Evolutionary conservation across 192 early-diverging fungal species (phyloP), one percentile per base, ranked within the genome.

Genomic region (Coemansia sp.): DNA sequence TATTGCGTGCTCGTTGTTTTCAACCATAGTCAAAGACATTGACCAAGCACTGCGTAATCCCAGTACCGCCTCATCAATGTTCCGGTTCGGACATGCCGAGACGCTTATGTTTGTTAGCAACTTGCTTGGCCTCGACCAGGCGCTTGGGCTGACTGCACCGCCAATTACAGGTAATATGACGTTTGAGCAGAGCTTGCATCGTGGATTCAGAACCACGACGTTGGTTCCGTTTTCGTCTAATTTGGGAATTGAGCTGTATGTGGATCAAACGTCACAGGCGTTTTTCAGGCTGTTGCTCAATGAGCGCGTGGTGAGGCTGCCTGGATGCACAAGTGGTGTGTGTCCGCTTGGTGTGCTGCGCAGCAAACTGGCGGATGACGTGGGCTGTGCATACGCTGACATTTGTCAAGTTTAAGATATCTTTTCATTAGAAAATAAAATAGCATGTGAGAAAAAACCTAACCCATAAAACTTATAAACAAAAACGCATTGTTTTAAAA

Each of bases 41-140:
- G 76, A 73, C 29, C 32, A 29, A 3, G 76, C 71, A 0, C 27
- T 69, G 8, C 20, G 9, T 14, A 39, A 55, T 18, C 48, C 63
- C 1, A 20, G 5, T 6, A 48, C 14, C 4, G 76, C 76, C 0
- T 32, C 59, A 14, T 70, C 76, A 24, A 67, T 53, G 5, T 79
- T 79, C 61, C 61, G 71, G 2, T 79, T 79, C 59, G 76, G 60
- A 22, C 76, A 79, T 39, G 71, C 76, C 11, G 76, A 79, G 35
- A 79, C 76, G 0, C 24, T 79, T 27, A 66, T 70, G 76, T 79
- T 79, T 66, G 56, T 62, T 14, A 79, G 67, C 57, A 58, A 66
- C 19, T 51, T 73, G 9, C 58, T 79, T 10, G 22, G 48, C 8
- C 47, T 73, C 12, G 71, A 79, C 24, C 13, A 50, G 16, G 60